Base-by-base conservation (phyloP, 768 basidiomycete species). In the Piloderma croceum region DNA sequence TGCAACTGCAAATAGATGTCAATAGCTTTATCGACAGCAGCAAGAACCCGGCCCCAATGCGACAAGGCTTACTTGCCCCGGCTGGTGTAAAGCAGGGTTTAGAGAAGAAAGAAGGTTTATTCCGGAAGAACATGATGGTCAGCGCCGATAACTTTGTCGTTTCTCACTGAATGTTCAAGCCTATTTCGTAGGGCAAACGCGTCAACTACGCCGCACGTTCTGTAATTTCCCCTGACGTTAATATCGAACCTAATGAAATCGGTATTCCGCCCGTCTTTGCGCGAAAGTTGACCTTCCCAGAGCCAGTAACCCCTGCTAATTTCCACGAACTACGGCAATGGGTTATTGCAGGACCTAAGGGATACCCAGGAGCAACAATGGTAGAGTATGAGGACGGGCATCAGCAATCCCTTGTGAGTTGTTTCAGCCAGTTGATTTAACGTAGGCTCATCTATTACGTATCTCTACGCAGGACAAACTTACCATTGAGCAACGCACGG, bases 81-180 rank as follows among this genome's bases (percentile, higher is more conserved):
- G 72, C 82, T 32, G 96, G 96, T 47, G 81, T 99, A 47, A 99
- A 98, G 71, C 94, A 99, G 62, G 77, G 85, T 10, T 65, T 99
- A 52, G 96, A 99, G 68, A 99, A 98, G 76, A 99, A 99, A 64
- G 96, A 98, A 49, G 96, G 96, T 33, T 60, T 99, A 36, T 99
- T 99, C 74, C 74, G 96, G 43, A 96, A 93, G 65, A 81, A 99
- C 56, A 98, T 99, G 96, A 99, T 99, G 96, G 93, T 91, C n/a
- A n/a, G 43, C 42, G 75, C 61, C 19, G 36, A 39, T 37, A 21
- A 40, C 5, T 21, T 21, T 35, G 18, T 41, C n/a, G 38, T 29
- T 24, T 35, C 10, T 7, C 24, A 23, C 23, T 35, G 25, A 18
- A 34, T 42, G 22, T 32, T 43, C 33, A 31, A 9, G 32, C 12